Evolutionary conservation across 1,284 basidiomycete species (phyloP).

Genomic region (Ceratobasidium sp.): DNA sequence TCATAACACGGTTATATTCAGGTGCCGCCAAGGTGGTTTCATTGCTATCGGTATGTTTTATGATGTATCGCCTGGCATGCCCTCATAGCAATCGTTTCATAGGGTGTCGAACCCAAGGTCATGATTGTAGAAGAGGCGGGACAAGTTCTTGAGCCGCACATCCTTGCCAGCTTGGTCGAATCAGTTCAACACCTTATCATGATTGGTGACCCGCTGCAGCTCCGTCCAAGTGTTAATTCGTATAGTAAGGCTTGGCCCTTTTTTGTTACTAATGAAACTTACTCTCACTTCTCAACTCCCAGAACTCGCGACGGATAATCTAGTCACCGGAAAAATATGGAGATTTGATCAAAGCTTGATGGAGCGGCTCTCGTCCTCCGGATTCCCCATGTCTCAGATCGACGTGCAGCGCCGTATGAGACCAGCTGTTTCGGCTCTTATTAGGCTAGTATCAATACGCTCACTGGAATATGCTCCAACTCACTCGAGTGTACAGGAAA

Average conservation of each 20-base stretch:
- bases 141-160: constrained; percentile 82
- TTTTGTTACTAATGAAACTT: background rate
- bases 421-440: constrained; percentile 66
- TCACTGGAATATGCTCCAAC: background rate
- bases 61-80: constrained; percentile 14
- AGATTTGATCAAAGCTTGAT: constrained; percentile 75
- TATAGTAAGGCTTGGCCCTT: constrained; percentile 60
- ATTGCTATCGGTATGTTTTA: constrained; percentile 47
- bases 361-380: constrained; percentile 69
- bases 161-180: constrained; percentile 60
- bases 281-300: background rate
- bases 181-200: constrained; percentile 67
- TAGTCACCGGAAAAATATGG: constrained; percentile 62
- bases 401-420: constrained; percentile 66
- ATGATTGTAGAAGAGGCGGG: constrained; percentile 80
- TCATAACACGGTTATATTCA: background rate
- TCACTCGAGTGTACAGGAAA: constrained; percentile 58
- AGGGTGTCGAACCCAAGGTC: constrained; percentile 70
- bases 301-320: constrained; percentile 71
- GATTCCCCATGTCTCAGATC: constrained; percentile 66
- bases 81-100: constrained; percentile 6
- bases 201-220: constrained; percentile 79
- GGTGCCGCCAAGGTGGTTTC: constrained; percentile 52
- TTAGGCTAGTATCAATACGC: constrained; percentile 55
- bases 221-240: constrained; percentile 75